Base-by-base conservation (phyloP, 192 early-diverging fungal genomes). In the Ramicandelaber brevisporus region DNA sequence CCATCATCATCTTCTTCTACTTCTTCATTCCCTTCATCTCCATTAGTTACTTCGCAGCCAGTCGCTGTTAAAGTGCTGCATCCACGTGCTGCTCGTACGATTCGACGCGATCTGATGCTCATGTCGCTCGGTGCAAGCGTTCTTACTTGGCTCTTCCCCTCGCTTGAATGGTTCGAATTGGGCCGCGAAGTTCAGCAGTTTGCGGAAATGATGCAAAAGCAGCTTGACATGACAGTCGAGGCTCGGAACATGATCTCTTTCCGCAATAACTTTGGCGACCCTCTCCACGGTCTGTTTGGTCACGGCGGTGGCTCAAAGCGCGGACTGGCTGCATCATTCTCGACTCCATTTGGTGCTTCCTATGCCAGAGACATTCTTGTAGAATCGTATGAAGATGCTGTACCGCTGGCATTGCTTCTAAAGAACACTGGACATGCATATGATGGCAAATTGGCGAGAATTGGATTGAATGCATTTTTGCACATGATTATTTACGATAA, bases 401-500 rank as follows among this genome's bases (percentile, higher is more conserved):
- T 93, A 2, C 78, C 81, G 0, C 34, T 93, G 16, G 48, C 57
- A 7, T 55, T 67, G 5, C 77, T 89, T 46, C 48, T 96, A 26
- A 53, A 68, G 4, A 48, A 57, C 14, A 59, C 53, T 0, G 61
- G 61, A 1, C 68, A 65, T 6, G 42, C 53, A 5, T 84, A 76
- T 57, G 80, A 87, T 34, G 38, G 54, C 16, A 63, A 61, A 28
- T 46, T 92, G 29, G 84, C 79, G 5, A 57, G 77, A 19, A 69
- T 74, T 30, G 89, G 89, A 28, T 53, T 90, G 34, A 50, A 76
- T 30, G 55, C 71, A 3, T 83, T 78, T 33, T 44, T 84, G 57
- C 62, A 75, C 19, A 96, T 96, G 89, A 61, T 96, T 0, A 77
- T 88, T 18, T 54, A 78, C 26, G 80, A 87, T 50, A 96, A 96